phyloP scores from a whole-genome alignment of 73 alveolate species.

The Paramecium tetraurelia region DNA sequence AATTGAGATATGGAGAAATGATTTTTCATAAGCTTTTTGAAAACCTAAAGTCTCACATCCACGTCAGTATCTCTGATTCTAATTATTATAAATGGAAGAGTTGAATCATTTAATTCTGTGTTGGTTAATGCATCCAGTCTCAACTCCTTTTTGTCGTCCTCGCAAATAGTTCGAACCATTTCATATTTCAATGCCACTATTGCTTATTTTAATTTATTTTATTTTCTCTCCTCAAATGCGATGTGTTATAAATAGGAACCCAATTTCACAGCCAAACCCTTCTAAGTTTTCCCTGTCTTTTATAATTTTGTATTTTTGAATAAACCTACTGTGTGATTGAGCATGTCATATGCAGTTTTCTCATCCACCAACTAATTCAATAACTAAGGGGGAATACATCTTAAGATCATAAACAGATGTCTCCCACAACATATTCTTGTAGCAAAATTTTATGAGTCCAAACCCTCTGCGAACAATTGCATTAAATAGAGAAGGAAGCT shows the following conservation, averaged over 20 bases:
- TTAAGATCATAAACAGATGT: not conserved
- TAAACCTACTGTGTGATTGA: conserved; percentile 11
- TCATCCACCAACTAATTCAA: conserved; percentile 8
- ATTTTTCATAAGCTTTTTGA: conserved; percentile 52
- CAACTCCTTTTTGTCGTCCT: conserved; percentile 48
- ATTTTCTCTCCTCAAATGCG: not conserved
- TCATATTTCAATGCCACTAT: conserved; percentile 37
- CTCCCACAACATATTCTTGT: conserved; percentile 26
- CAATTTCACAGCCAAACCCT: conserved; percentile 33
- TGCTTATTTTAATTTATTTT: not conserved
- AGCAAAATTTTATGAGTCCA: not conserved
- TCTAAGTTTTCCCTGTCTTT: conserved; percentile 36
- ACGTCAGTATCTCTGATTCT: conserved; percentile 59
- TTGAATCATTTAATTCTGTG: conserved; percentile 54
- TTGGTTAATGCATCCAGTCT: conserved; percentile 55
- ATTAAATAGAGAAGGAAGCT: conserved; percentile 1
- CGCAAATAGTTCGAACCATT: conserved; percentile 46
- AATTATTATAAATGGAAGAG: conserved; percentile 46
- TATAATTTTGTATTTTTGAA: not conserved
- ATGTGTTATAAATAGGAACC: conserved; percentile 39
- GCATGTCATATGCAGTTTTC: conserved; percentile 37
- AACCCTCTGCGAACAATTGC: conserved; percentile 12
- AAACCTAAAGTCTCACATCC: conserved; percentile 33
- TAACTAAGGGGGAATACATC: not conserved
- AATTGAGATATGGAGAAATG: not conserved